Evolutionary conservation across 2,329 filamentous ascomycete species (phyloP), one percentile per base, ranked within the genome.

Genomic region (Pyrenophora graminea): DNA sequence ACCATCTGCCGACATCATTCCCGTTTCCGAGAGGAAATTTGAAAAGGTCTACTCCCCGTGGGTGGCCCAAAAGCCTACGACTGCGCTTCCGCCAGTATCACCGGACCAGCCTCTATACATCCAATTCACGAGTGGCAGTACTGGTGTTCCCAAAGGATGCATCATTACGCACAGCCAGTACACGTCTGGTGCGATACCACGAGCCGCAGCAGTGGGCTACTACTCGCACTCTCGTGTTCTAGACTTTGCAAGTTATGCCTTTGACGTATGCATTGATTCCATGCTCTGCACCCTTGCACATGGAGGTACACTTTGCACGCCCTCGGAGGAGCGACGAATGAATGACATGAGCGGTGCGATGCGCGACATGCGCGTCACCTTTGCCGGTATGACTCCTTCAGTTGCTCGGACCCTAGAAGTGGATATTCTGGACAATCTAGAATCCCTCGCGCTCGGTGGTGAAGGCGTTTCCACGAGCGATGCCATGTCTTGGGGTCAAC

Each of bases 281-380:
- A 74, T 72, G 64, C 58, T 74, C 2, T 70, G 63, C 38, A 71
- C 70, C 3, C 62, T 71, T 10, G 60, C 68, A 0, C 56, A 66
- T 23, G 71, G 71, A 1, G 70, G 58, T 4, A 73, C 70, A 6
- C 60, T 73, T 1, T 74, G 71, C 48, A 71, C 69, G 3, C 69
- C 68, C 6, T 70, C 74, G 13, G 79, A 81, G 34, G 73, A 79
- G 13, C 75, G 78, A 15, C 74, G 78, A 2, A 68, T 79, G 53
- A 78, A 79, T 47, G 76, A 80, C 52, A 70, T 80, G 18, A 71
- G 75, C 12, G 76, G 75, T 9, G 69, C 65, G 0, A 72, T 73
- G 61, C 65, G 67, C 10, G 67, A 71, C 15, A 66, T 72, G 62
- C 53, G 61, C 6, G 65, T 73, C 34, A 72, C 61, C 15, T 56